Conservation (phyloP, 257 asterid species). For the Prunella vulgaris region DNA sequence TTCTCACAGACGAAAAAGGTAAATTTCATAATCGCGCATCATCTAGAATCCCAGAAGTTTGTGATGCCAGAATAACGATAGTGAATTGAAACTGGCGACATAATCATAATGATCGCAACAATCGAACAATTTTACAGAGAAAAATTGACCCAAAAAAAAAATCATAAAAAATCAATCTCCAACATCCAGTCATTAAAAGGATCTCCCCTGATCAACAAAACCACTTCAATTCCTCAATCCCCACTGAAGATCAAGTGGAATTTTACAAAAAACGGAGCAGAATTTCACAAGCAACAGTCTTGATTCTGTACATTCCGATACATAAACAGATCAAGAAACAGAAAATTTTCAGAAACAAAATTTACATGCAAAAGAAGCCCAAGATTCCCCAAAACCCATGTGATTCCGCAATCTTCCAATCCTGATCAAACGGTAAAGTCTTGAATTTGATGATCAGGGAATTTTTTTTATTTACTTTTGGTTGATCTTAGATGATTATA, state of each 20-base stretch:
- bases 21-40: conserved; percentile 18
- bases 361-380: conserved; percentile 46
- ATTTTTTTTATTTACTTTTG: conserved; percentile 18
- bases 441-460: conserved; percentile 33
- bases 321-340: conserved; percentile 48
- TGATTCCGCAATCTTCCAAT: conserved; percentile 30
- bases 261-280: conserved; percentile 23
- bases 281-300: conserved; percentile 18
- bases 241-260: conserved; percentile 35
- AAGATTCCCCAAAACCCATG: conserved; percentile 61
- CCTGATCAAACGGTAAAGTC: conserved; percentile 32
- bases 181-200: conserved; percentile 18
- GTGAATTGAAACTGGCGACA: conserved; percentile 12
- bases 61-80: not conserved
- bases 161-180: conserved; percentile 44
- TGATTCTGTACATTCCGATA: conserved; percentile 45
- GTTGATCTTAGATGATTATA: conserved; percentile 21
- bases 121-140: conserved; percentile 18
- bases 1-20: conserved; percentile 16
- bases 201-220: conserved; percentile 38
- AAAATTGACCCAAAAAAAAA: conserved; percentile 27
- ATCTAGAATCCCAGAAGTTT: conserved; percentile 20
- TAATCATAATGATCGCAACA: conserved; percentile 24
- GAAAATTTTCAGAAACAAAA: conserved; percentile 20
- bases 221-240: conserved; percentile 36